Conservation (phyloP, 352 stramenopile species). For the Bremia lactucae region DNA sequence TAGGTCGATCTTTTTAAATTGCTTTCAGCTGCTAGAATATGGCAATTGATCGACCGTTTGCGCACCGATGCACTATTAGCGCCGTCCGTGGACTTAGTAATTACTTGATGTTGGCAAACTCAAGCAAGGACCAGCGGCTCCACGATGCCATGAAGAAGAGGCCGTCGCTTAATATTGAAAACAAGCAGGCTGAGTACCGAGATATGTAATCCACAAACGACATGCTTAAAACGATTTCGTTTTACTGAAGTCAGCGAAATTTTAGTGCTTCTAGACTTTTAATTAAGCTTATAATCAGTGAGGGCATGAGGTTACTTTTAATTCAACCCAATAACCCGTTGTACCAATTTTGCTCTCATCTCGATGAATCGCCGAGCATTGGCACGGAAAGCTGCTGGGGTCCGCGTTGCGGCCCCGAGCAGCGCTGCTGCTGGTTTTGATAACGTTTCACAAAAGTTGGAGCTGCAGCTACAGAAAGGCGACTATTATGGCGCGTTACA, state of each 20-base stretch:
- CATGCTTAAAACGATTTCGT: no score
- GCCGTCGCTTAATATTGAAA: conserved; percentile 21
- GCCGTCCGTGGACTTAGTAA: conserved; percentile 77
- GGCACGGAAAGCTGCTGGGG: conserved; percentile 48
- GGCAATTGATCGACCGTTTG: not conserved
- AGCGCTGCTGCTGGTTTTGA: conserved; percentile 36
- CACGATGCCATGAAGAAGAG: conserved; percentile 70
- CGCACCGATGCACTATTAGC: conserved; percentile 17
- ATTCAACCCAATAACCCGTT: no score
- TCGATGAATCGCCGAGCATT: conserved; percentile 68
- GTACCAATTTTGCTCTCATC: no score
- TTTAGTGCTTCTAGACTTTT: no score
- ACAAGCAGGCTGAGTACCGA: conserved; percentile 61
- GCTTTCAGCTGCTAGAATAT: not conserved
- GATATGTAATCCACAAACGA: conserved; percentile 62
- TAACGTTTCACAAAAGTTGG: conserved; percentile 70
- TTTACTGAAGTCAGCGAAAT: no score
- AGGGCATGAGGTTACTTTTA: no score
- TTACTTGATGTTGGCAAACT: conserved; percentile 83
- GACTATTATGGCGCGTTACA: conserved; percentile 84
- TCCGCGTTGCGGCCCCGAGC: conserved; percentile 18
- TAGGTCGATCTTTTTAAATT: conserved; percentile 35
- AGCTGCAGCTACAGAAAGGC: conserved; percentile 53
- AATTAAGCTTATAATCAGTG: no score
- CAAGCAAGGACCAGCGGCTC: conserved; percentile 81